Evolutionary conservation across 257 asterid genomes (phyloP).

Genomic region (Nyctanthes arbortristis): DNA sequence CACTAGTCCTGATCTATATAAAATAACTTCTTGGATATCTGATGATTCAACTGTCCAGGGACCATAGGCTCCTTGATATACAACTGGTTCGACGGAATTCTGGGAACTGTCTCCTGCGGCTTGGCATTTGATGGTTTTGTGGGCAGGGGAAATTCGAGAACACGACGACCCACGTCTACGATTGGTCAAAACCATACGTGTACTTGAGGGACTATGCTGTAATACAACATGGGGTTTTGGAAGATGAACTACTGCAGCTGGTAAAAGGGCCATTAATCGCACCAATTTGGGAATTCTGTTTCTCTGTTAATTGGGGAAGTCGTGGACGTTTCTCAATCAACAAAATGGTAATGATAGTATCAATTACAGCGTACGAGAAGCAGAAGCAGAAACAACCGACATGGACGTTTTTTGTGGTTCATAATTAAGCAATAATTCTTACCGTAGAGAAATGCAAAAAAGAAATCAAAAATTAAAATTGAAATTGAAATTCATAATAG

Average conservation of each 20-base stretch:
- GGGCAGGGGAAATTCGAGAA: not conserved
- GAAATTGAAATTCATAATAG: too few relatives aligned
- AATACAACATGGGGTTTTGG: conserved; percentile 27
- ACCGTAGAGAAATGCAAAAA: too few relatives aligned
- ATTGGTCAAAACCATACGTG: conserved; percentile 5
- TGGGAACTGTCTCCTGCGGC: conserved; percentile 40
- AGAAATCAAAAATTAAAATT: too few relatives aligned
- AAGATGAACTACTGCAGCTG: conserved; percentile 17
- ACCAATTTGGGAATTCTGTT: not conserved
- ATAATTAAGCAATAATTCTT: too few relatives aligned
- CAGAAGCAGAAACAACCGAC: too few relatives aligned
- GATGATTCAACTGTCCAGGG: conserved; percentile 80
- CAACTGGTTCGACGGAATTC: conserved; percentile 24
- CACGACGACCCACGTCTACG: conserved; percentile 19
- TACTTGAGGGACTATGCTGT: conserved; percentile 25
- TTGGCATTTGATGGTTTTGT: conserved; percentile 31
- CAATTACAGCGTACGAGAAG: too few relatives aligned
- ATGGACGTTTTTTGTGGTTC: too few relatives aligned
- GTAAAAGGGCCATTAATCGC: not conserved
- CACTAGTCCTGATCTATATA: conserved; percentile 81
- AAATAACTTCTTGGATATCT: conserved; percentile 75
- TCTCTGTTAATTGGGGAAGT: too few relatives aligned
- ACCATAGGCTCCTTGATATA: conserved; percentile 75
- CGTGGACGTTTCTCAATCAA: too few relatives aligned
- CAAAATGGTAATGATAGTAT: too few relatives aligned